Evolutionary conservation across 2,329 filamentous ascomycete genomes (phyloP), one percentile per base, ranked within the genome.

Genomic region (Fusarium sp.): DNA sequence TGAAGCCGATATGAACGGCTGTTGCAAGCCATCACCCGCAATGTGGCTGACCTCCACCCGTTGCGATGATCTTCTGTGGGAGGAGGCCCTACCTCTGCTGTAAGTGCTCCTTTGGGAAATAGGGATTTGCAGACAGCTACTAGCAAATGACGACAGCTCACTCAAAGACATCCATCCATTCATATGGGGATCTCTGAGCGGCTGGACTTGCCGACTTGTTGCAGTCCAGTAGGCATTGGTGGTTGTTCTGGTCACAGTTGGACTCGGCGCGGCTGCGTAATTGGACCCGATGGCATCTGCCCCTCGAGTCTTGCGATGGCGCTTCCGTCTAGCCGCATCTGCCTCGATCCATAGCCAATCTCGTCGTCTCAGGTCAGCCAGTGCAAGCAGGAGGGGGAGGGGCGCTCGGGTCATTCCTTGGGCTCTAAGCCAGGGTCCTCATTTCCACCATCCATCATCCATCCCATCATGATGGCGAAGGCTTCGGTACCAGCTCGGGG

Each of bases 271-370:
- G 56, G 33, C 38, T 18, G 16, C 29, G 13, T 50, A 53, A 53
- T 53, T 34, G 50, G 31, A 25, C 46, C 40, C 71, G 67, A 69
- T 68, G 40, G 59, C 63, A 73, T 71, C 62, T 67, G 68, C 64
- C 63, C 57, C 61, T 73, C 62, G 70, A 68, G 62, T 62, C 46
- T 64, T 64, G 60, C 67, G 59, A 73, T 61, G 64, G 64, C 69
- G 64, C 63, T 65, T 74, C 63, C 70, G 54, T 66, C 67, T 74
- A 74, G 72, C 69, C 54, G 71, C 71, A 70, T 71, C 69, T 73
- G 58, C 53, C 58, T 66, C 62, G 61, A 72, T 63, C 70, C 67
- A 69, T 64, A 50, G 63, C 62, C 69, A 73, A 73, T 74, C 70
- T 72, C 61, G 59, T 66, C 69, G 69, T 74, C 71, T 71, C 67